Evolutionary conservation across 306 rosid species (phyloP).

Genomic region (Gastrolobium bilobum): DNA sequence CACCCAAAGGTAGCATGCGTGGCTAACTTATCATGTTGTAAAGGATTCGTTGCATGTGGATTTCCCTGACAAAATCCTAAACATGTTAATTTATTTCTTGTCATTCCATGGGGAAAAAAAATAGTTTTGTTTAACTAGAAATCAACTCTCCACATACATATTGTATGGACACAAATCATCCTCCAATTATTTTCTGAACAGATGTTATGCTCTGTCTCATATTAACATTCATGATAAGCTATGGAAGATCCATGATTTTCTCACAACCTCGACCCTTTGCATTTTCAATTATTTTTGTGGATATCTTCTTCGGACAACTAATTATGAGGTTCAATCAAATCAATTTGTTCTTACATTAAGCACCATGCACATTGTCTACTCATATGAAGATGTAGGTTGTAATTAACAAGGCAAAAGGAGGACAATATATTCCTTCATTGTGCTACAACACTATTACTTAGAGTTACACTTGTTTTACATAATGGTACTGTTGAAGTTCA

Average conservation of each 20-base stretch:
- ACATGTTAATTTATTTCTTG: slow-evolving; percentile 14
- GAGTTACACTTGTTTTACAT: no score
- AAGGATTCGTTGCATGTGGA: slow-evolving; percentile 44
- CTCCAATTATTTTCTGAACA: slow-evolving; percentile 46
- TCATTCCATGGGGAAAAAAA: neutral
- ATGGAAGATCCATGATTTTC: slow-evolving; percentile 51
- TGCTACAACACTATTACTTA: no score
- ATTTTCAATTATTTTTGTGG: slow-evolving; percentile 46
- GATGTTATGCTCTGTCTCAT: slow-evolving; percentile 43
- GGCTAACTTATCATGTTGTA: slow-evolving; percentile 48
- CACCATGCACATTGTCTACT: slow-evolving; percentile 8
- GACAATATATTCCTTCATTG: neutral
- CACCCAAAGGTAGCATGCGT: slow-evolving; percentile 44
- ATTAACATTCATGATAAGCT: slow-evolving; percentile 49
- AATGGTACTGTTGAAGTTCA: no score
- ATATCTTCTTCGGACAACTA: slow-evolving; percentile 17
- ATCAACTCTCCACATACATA: slow-evolving; percentile 39
- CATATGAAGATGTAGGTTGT: slow-evolving; percentile 21
- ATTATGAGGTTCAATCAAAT: neutral
- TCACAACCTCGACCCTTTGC: slow-evolving; percentile 24
- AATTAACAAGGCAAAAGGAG: neutral
- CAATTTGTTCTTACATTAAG: neutral
- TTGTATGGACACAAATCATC: slow-evolving; percentile 50
- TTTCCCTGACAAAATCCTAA: slow-evolving; percentile 34
- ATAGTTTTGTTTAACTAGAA: slow-evolving; percentile 5